Conservation (phyloP, 2,329 filamentous ascomycete species). For the Ophiostoma tasmaniense region DNA sequence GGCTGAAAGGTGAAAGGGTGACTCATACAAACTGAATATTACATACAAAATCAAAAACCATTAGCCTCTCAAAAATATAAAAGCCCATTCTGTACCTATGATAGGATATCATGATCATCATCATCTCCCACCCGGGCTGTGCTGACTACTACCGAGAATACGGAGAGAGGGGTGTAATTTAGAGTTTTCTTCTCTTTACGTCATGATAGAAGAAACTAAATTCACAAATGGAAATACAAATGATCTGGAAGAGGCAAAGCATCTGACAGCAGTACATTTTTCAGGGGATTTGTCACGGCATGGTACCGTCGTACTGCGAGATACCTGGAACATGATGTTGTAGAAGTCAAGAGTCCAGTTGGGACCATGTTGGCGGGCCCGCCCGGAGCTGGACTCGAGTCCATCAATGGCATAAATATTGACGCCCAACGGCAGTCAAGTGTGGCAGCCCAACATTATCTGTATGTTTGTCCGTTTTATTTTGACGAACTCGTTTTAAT, state of each 20-base stretch:
- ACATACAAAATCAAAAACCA: not conserved
- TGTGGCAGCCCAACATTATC: not conserved
- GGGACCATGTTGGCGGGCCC: not conserved
- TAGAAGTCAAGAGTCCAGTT: not conserved
- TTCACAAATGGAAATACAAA: not conserved
- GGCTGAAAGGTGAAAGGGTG: not conserved
- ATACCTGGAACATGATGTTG: not conserved
- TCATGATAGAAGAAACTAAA: not conserved
- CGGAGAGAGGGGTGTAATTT: not conserved
- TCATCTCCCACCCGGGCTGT: not conserved
- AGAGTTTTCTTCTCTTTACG: not conserved
- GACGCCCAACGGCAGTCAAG: constrained; percentile 3
- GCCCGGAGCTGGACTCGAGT: not conserved
- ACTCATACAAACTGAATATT: not conserved
- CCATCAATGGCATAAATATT: not conserved
- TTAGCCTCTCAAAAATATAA: not conserved
- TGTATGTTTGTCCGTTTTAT: not conserved
- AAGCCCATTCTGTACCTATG: not conserved
- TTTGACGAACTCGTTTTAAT: not conserved
- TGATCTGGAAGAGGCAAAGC: not conserved
- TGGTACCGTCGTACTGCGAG: not conserved
- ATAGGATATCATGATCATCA: not conserved
- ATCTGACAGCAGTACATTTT: not conserved
- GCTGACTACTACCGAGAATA: not conserved
- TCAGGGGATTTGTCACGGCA: not conserved